phyloP scores from a whole-genome alignment of 257 asterid species.

The Nicotiana tabacum region DNA sequence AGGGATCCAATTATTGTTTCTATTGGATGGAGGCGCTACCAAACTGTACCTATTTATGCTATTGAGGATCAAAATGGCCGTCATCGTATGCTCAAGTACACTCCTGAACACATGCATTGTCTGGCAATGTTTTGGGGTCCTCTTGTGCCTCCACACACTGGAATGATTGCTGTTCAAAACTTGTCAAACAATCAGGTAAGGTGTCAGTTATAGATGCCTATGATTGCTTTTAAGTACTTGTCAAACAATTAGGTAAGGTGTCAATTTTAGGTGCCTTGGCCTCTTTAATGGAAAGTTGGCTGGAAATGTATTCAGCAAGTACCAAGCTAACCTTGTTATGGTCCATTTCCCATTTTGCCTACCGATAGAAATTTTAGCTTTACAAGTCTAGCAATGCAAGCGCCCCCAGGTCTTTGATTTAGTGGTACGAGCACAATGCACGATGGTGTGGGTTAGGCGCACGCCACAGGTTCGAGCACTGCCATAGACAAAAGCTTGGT shows the following conservation, averaged over 20 bases:
- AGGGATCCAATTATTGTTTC: slow-evolving; percentile 97
- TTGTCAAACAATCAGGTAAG: slow-evolving; percentile 83
- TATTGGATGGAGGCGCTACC: slow-evolving; percentile 98
- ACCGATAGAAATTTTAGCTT: not conserved
- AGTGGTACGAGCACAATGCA: not conserved
- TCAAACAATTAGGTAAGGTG: slow-evolving; percentile 67
- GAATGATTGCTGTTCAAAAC: slow-evolving; percentile 86
- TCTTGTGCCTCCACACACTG: slow-evolving; percentile 93
- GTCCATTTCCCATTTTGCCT: not conserved
- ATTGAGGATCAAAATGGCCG: slow-evolving; percentile 93
- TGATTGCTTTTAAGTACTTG: slow-evolving; percentile 32
- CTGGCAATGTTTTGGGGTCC: slow-evolving; percentile 99
- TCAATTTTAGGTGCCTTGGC: not conserved
- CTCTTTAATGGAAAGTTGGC: slow-evolving; percentile 7
- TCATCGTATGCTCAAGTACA: slow-evolving; percentile 93
- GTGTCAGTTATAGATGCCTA: not conserved
- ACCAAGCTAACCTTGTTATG: not conserved
- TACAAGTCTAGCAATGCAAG: not conserved
- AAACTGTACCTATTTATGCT: slow-evolving; percentile 82
- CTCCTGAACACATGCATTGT: slow-evolving; percentile 99
- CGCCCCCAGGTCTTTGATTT: not conserved
- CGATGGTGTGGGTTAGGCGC: not conserved
- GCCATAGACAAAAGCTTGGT: not conserved
- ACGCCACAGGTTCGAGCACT: not conserved
- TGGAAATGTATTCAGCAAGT: not conserved